Conservation (phyloP, 1,284 basidiomycete genomes). For the Leccinum pallidistipes region DNA sequence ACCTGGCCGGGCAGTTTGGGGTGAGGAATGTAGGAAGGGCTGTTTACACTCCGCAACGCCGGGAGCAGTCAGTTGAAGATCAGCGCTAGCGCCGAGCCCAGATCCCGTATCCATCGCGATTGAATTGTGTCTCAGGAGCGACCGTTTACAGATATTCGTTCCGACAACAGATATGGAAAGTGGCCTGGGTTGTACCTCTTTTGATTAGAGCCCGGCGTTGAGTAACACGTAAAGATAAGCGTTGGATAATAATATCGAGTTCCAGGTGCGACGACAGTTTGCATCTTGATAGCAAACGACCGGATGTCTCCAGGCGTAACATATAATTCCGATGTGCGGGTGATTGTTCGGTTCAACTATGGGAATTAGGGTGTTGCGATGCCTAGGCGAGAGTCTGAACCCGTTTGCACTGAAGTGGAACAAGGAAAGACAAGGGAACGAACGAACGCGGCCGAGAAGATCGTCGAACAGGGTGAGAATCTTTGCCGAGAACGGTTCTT, state of each 20-base stretch:
- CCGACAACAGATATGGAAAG: constrained; percentile 12
- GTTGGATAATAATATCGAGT: background rate
- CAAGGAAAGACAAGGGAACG: background rate
- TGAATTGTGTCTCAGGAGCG: constrained; percentile 1
- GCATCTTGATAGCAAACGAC: background rate
- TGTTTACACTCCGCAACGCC: background rate
- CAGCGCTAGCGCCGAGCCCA: background rate
- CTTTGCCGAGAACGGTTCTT: background rate
- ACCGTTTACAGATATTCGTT: background rate
- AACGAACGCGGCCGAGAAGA: constrained; percentile 1
- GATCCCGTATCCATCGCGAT: constrained; percentile 20
- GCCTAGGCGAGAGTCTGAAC: background rate
- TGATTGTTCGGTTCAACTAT: background rate
- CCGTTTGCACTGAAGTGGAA: background rate
- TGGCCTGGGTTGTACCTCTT: constrained; percentile 5
- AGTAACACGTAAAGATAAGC: constrained; percentile 5
- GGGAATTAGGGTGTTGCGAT: constrained; percentile 1
- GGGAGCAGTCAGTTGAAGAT: background rate
- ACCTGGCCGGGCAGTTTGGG: background rate
- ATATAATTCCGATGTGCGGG: background rate
- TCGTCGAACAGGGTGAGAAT: constrained; percentile 6
- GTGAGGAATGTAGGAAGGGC: background rate
- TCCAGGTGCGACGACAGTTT: constrained; percentile 11
- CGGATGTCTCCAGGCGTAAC: background rate
- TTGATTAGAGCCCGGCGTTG: background rate